Percentiles rank a stretch among this genome's conserved stretches.
Evolutionary conservation across 208 protist species (phyloP).

Genomic region (Porcisia hertigi): DNA sequence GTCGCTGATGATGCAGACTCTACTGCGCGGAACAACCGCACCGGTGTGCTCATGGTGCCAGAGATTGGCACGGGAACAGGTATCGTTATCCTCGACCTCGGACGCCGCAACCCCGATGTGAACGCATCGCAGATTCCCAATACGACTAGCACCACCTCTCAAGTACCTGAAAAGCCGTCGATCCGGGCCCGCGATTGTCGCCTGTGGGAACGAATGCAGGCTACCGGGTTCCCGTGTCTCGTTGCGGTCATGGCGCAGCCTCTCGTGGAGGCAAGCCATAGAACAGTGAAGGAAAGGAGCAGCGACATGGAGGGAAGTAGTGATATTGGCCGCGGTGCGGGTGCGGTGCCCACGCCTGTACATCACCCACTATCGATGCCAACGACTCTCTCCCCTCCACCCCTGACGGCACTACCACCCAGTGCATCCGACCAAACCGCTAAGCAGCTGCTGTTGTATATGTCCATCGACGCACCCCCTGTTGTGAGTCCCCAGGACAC

Average conservation of each 20-base stretch:
- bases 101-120: background rate
- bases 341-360: background rate
- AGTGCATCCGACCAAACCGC: background rate
- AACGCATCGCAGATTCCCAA: background rate
- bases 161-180: background rate
- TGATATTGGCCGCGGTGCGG: background rate
- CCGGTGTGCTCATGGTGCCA: slow-evolving; percentile 14
- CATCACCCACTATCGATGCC: background rate
- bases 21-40: background rate
- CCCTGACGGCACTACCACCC: background rate
- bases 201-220: slow-evolving; percentile 7
- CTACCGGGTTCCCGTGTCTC: slow-evolving; percentile 18
- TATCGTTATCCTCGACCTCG: slow-evolving; percentile 18
- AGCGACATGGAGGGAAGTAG: background rate
- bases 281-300: background rate
- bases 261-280: background rate
- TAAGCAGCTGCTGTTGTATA: background rate
- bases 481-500: background rate
- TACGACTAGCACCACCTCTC: too few species aligned
- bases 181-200: background rate
- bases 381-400: background rate
- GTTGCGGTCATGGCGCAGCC: slow-evolving; percentile 9
- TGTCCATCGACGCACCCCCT: background rate
- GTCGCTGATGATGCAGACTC: background rate
- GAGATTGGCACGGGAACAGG: background rate